Evolutionary conservation across 176 grass and related monocot genomes (phyloP), one percentile per base, ranked within the genome.

Genomic region (Hyparrhenia diplandra): DNA sequence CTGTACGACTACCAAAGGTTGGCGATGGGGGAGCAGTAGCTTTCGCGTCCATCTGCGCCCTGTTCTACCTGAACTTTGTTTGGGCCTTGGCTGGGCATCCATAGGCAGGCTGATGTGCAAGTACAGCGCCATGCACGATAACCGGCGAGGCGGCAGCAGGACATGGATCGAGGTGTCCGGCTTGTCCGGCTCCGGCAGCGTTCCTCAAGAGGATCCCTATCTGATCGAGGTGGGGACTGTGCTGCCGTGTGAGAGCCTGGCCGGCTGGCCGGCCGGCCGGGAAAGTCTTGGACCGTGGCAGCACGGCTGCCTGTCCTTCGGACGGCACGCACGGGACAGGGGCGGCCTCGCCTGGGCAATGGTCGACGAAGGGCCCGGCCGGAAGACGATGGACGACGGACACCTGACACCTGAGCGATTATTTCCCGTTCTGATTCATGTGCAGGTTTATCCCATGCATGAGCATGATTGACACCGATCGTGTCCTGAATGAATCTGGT

Each of bases 11-110:
- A n/a, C n/a, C n/a, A 12, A 29, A 45, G 18, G 27, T 66, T 28
- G 60, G 37, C 27, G 31, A 8, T 3, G 2, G 24, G 47, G 47
- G 2, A 8, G 4, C 36, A 70, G 39, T 17, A 43, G 65, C 61
- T 65, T 23, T 58, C 73, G 39, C 73, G 20, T 21, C 83, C 21
- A 10, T 79, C 41, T 37, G 20, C 35, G 42, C 18, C 1, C 40
- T 71, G 75, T 79, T 32, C 2, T 17, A 69, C 36, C 51, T 31
- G 51, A 69, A 62, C 77, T 81, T 64, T 60, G 84, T 66, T 74
- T 20, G 24, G 12, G 32, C 69, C 27, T 42, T 3, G 65, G 0
- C 2, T 36, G 34, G 4, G 31, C 31, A 32, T 4, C n/a, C n/a
- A n/a, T n/a, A n/a, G n/a, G n/a, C n/a, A n/a, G n/a, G n/a, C n/a